phyloP scores from a whole-genome alignment of 352 stramenopile genomes.

The Labyrinthula sp. region DNA sequence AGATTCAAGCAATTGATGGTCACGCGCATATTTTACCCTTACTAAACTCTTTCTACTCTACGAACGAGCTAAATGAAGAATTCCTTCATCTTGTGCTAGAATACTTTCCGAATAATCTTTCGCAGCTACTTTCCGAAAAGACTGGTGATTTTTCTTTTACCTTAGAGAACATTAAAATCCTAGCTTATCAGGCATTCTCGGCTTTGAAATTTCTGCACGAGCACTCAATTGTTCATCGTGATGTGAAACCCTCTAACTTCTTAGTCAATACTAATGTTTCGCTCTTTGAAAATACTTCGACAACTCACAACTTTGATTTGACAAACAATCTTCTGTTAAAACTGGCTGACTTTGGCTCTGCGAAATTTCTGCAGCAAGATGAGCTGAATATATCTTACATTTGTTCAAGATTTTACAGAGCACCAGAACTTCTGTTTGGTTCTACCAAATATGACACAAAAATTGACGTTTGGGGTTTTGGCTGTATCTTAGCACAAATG shows the following conservation, averaged over 20 bases:
- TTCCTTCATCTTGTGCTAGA: constrained; percentile 98
- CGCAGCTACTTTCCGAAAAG: constrained; percentile 88
- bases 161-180: constrained; percentile 46
- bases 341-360: constrained; percentile 93
- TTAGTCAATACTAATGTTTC: constrained; percentile 71
- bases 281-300: no score
- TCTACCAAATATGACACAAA: constrained; percentile 97
- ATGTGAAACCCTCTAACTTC: constrained; percentile 99
- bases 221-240: constrained; percentile 88
- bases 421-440: constrained; percentile 98
- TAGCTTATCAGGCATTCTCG: constrained; percentile 96
- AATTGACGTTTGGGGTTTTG: constrained; percentile 86
- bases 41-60: constrained; percentile 97
- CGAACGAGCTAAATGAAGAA: constrained; percentile 64
- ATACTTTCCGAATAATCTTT: constrained; percentile 94
- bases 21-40: constrained; percentile 97
- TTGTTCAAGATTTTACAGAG: constrained; percentile 94
- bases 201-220: constrained; percentile 90
- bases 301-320: no score
- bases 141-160: constrained; percentile 73
- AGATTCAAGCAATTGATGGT: no score
- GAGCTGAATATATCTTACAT: constrained; percentile 99
- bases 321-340: constrained; percentile 85
- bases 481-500: constrained; percentile 91
- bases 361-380: constrained; percentile 75